Evolutionary conservation across 148 eudicot species (phyloP).

Genomic region (Silene latifolia): DNA sequence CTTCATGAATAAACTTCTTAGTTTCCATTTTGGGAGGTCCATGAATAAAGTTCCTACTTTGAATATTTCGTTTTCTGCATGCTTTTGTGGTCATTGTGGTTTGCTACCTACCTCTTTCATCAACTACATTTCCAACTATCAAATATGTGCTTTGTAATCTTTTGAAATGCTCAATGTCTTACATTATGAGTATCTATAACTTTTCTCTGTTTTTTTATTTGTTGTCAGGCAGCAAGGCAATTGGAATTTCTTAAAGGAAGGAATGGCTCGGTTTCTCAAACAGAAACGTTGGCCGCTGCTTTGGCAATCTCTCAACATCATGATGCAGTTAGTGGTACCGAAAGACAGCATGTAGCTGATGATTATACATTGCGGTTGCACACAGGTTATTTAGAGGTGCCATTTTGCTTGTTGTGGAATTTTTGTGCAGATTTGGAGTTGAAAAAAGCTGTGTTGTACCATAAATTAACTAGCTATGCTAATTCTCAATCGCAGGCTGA

Average conservation of each 20-base stretch:
- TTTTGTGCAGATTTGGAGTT: conserved; percentile 5
- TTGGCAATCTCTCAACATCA: conserved; percentile 79
- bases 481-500: conserved; percentile 57
- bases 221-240: conserved; percentile 62
- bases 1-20: background rate
- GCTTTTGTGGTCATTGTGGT: background rate
- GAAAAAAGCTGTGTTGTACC: background rate
- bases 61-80: background rate
- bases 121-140: background rate
- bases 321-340: conserved; percentile 79
- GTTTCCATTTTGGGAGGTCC: background rate
- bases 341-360: conserved; percentile 70
- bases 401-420: conserved; percentile 1
- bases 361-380: conserved; percentile 65
- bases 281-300: conserved; percentile 61
- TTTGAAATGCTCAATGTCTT: conserved; percentile 3
- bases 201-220: background rate
- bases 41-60: too few relatives aligned
- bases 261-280: conserved; percentile 43
- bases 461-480: conserved; percentile 4
- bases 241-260: conserved; percentile 63
- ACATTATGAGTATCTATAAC: background rate
- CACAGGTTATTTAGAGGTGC: conserved; percentile 60
- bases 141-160: background rate
- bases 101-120: background rate